Base-by-base conservation (phyloP, 1,284 basidiomycete genomes). In the Rhizopogon parksii region DNA sequence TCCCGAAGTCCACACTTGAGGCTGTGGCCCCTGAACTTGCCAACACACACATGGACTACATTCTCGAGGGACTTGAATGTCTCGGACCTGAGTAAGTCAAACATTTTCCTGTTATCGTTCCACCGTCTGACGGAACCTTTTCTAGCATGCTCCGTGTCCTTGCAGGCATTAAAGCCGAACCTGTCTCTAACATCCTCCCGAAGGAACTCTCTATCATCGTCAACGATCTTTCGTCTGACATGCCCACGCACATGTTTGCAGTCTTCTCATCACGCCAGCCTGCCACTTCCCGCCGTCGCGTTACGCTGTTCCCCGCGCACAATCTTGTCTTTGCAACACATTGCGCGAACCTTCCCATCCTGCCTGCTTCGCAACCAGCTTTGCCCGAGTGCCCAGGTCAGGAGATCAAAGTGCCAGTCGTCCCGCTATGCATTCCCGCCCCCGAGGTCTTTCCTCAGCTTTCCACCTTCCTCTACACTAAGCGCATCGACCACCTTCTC, bases 211-310 rank as follows among this genome's bases (percentile, higher is more conserved):
- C 59, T 0, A 56, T 64, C 4, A 36, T 57, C 1, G 36, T 69
- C 37, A 58, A 68, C 3, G 56, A 70, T 34, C 14, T 66, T 36
- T 60, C 67, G 0, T 63, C 65, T 2, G 67, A 71, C 15, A 67
- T 73, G 60, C 80, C 80, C 11, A 78, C 79, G 0, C 81, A 82
- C 56, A 70, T 82, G 64, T 66, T 80, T 11, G 79, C 77, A 8
- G 69, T 83, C 21, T 73, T 74, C 55, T 64, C 61, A 15, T 60
- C 56, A 1, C 62, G 61, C 36, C 58, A 58, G 24, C 65, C 55
- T 40, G 59, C 58, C 9, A 59, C 37, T 36, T 52, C 55, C 36
- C 68, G 53, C 52, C 64, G 64, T 54, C 70, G 59, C 15, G 71
- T 79, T 14, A 72, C 71, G 0, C 68, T 85, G 46, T 78, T 73